phyloP scores from a whole-genome alignment of 306 rosid species.

The Begonia peltatifolia region DNA sequence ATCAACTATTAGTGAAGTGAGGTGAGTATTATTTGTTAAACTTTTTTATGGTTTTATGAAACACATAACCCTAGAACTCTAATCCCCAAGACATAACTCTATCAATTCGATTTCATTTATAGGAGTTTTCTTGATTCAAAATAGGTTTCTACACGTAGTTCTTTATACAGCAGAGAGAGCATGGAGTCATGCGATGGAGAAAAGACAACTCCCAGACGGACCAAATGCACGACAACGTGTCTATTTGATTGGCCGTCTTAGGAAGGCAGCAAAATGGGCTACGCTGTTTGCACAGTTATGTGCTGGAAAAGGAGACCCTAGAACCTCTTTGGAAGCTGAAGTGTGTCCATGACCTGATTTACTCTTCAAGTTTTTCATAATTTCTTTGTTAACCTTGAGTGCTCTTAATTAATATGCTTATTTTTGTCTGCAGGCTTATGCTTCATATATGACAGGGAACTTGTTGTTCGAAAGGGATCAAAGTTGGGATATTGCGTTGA shows the following conservation, averaged over 20 bases:
- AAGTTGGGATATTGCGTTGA: conserved; percentile 82
- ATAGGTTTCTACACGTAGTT: conserved; percentile 82
- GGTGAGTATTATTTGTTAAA: conserved; percentile 23
- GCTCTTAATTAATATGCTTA: conserved; percentile 6
- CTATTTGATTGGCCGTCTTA: conserved; percentile 91
- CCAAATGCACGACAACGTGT: conserved; percentile 76
- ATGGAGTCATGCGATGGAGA: conserved; percentile 99
- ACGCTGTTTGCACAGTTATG: conserved; percentile 75
- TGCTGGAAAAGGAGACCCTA: conserved; percentile 78
- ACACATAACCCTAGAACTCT: too few relatives aligned
- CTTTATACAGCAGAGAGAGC: conserved; percentile 94
- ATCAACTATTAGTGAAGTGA: conserved; percentile 71
- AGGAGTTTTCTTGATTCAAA: conserved; percentile 15
- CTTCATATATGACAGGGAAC: conserved; percentile 89
- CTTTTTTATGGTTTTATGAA: neutral
- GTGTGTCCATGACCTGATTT: conserved; percentile 20
- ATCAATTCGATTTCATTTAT: too few relatives aligned
- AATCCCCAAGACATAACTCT: too few relatives aligned
- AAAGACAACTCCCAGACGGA: conserved; percentile 90
- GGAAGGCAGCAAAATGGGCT: conserved; percentile 97
- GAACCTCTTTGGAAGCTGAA: conserved; percentile 98
- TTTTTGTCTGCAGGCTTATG: conserved; percentile 55
- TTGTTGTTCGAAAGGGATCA: conserved; percentile 93
- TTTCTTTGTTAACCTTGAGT: conserved; percentile 2
- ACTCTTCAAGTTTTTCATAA: neutral